Evolutionary conservation across 495 filamentous ascomycete species (phyloP).

Genomic region (Choiromyces venosus): DNA sequence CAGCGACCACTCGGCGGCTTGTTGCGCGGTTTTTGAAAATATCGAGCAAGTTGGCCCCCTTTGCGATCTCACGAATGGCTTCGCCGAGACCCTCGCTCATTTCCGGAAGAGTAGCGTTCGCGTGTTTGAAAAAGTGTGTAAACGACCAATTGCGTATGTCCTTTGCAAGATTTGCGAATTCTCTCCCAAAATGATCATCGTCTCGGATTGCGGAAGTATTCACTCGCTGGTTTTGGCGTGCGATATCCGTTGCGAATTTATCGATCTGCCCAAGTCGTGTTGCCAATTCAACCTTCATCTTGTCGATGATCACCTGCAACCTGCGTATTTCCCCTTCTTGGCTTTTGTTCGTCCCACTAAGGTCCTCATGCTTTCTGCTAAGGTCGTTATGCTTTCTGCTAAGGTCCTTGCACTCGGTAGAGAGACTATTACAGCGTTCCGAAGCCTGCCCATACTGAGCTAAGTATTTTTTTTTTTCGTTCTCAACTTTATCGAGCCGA

Average conservation of each 20-base stretch:
- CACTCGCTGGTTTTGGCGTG: neutral
- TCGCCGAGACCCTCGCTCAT: neutral
- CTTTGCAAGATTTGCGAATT: conserved; percentile 15
- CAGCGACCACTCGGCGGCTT: neutral
- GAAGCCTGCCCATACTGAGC: accelerated
- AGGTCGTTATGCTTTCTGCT: neutral
- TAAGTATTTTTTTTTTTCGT: neutral
- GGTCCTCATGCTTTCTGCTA: no score
- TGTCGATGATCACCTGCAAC: neutral
- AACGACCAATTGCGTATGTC: conserved; percentile 21
- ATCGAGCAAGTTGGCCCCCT: neutral
- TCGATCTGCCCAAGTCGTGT: neutral
- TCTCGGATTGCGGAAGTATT: conserved; percentile 8
- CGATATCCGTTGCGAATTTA: neutral
- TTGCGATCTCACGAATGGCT: neutral
- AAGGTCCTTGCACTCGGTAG: neutral
- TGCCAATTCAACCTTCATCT: neutral
- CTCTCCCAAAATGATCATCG: conserved; percentile 17
- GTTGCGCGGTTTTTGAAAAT: neutral
- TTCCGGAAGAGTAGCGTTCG: neutral
- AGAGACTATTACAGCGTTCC: neutral
- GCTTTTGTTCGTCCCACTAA: neutral
- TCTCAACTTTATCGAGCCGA: no score
- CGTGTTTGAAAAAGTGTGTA: neutral
- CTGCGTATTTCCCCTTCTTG: neutral